Evolutionary conservation across 306 rosid genomes (phyloP), one percentile per base, ranked within the genome.

Genomic region (Lagenaria siceraria): DNA sequence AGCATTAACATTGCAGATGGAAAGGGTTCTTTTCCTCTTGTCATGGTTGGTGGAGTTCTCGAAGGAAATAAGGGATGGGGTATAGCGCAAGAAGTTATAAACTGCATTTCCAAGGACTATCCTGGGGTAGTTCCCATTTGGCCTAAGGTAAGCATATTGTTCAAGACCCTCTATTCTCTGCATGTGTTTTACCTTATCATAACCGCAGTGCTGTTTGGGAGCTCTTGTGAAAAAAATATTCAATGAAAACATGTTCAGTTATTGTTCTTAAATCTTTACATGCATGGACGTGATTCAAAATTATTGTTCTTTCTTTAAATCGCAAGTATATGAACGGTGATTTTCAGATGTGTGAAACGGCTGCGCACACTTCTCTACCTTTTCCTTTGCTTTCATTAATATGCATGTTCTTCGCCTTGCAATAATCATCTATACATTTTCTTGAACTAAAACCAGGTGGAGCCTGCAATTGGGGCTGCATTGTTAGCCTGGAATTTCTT

Each of bases 21-120:
- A 80, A 87, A 88, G 40, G 85, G 46, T 54, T 69, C 77, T 21
- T 95, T 90, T 77, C 96, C 97, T 48, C 89, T 94, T 61, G 97
- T 91, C 60, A 88, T 91, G 98, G 98, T 94, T 85, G 98, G 98
- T 33, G 98, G 98, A 51, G 98, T 94, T 82, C 94, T 94, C n/a
- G 94, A 88, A 83, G 98, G 92, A 77, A 86, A 94, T 56, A 94
- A 81, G 84, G 79, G 85, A 35, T 93, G 98, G 98, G 96, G 90
- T 84, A 89, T 94, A 27, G 97, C 94, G 76, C 85, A 85, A 81
- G 94, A 94, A 90, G 98, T 94, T 75, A 71, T 85, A 27, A 89
- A 85, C 56, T 84, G 86, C 81, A 79, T 90, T 75, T 85, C 90
- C 68, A 87, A 87, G 77, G 65, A 82, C 76, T 90, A 88, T 77